These are phyloP conservation scores for Galerina marginata DNA, from an alignment of 768 basidiomycete genomes.

Conservation along the genomic window DNA sequence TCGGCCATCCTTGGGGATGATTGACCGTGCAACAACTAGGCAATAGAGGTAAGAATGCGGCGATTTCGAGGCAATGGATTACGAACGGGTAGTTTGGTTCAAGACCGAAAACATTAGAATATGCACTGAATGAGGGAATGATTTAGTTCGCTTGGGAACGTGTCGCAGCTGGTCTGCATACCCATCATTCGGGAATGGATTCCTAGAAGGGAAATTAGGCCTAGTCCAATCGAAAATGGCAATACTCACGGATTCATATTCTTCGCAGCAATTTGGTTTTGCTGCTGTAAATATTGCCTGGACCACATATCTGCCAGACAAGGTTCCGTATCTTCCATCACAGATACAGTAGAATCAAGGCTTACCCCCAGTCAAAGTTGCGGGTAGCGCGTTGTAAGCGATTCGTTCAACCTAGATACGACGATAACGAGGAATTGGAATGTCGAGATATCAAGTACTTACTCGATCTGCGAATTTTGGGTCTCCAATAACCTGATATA, in stretches of 20 bases:
- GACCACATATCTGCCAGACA: slow-evolving; percentile 59
- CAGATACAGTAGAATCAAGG: not conserved
- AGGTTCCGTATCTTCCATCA: not conserved
- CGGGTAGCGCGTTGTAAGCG: slow-evolving; percentile 57
- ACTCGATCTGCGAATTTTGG: slow-evolving; percentile 56
- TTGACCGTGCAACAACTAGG: slow-evolving; percentile 57
- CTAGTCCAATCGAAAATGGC: not conserved
- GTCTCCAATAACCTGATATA: slow-evolving; percentile 62
- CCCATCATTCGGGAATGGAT: slow-evolving; percentile 60
- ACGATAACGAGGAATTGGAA: not conserved
- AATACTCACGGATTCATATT: slow-evolving; percentile 55
- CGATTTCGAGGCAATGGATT: not conserved
- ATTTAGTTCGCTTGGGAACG: no score
- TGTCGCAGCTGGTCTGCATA: slow-evolving; percentile 19
- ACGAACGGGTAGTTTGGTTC: slow-evolving; percentile 55
- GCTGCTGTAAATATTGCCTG: slow-evolving; percentile 62
- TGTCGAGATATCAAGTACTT: slow-evolving; percentile 12
- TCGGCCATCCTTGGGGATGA: slow-evolving; percentile 60
- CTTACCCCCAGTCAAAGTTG: slow-evolving; percentile 50
- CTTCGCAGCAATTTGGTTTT: slow-evolving; percentile 60
- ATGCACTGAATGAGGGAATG: slow-evolving; percentile 34
- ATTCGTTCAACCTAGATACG: slow-evolving; percentile 46
- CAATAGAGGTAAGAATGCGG: not conserved
- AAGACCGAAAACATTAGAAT: slow-evolving; percentile 56
- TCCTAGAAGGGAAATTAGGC: slow-evolving; percentile 30